phyloP scores from a whole-genome alignment of 352 stramenopile genomes.

The Bremia lactucae region DNA sequence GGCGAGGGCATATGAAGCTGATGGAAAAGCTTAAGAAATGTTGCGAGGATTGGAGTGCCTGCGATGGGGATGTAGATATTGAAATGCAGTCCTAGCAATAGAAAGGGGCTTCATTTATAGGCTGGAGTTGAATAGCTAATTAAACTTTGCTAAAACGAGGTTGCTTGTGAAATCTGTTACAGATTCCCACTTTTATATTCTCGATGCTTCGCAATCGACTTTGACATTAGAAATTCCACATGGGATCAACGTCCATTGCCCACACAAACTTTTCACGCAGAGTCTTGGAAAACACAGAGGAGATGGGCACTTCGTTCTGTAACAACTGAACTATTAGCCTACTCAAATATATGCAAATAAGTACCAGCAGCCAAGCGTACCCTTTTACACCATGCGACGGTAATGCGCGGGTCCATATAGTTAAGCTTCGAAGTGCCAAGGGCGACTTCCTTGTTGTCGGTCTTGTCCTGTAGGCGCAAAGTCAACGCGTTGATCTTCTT shows the following conservation, averaged over 20 bases:
- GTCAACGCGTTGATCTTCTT: slow-evolving; percentile 89
- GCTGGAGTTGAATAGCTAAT: neutral
- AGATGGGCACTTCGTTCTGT: slow-evolving; percentile 93
- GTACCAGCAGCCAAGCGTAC: slow-evolving; percentile 64
- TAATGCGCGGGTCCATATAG: slow-evolving; percentile 99
- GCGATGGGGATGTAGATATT: slow-evolving; percentile 11
- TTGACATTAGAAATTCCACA: slow-evolving; percentile 90
- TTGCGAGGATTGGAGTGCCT: slow-evolving; percentile 46
- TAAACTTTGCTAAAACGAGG: too few species aligned
- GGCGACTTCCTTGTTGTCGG: slow-evolving; percentile 98
- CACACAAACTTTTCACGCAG: slow-evolving; percentile 99
- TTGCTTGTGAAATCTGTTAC: too few species aligned
- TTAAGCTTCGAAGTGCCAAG: slow-evolving; percentile 99
- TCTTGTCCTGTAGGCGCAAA: slow-evolving; percentile 95
- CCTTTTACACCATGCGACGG: slow-evolving; percentile 98
- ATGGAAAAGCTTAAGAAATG: slow-evolving; percentile 63
- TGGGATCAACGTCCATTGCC: slow-evolving; percentile 95
- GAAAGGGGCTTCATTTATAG: neutral
- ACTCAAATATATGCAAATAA: neutral
- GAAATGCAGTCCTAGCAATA: slow-evolving; percentile 12
- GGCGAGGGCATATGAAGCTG: slow-evolving; percentile 47
- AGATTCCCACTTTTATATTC: neutral
- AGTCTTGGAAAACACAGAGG: slow-evolving; percentile 97
- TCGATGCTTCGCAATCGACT: neutral
- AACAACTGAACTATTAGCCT: neutral